phyloP scores from a whole-genome alignment of 495 filamentous ascomycete species.

The Glonium stellatum region DNA sequence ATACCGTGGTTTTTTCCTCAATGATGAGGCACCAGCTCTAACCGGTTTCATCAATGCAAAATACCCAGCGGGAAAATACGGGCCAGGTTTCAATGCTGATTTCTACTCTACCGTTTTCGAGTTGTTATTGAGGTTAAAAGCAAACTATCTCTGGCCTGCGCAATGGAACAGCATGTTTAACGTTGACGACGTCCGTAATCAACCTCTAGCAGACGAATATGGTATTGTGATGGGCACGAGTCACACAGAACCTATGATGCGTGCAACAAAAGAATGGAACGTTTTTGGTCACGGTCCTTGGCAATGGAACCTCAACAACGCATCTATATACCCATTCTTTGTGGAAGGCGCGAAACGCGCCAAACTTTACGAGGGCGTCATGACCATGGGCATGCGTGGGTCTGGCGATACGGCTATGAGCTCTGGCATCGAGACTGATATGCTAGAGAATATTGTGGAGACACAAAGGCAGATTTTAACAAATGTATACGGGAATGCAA shows the following conservation, averaged over 20 bases:
- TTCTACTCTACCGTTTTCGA: conserved; percentile 69
- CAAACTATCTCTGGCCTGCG: conserved; percentile 72
- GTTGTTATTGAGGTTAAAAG: conserved; percentile 58
- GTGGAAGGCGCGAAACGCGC: conserved; percentile 57
- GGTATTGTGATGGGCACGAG: conserved; percentile 65
- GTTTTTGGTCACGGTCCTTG: conserved; percentile 52
- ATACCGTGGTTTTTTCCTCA: conserved; percentile 73
- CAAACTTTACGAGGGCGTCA: conserved; percentile 56
- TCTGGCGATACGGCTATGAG: conserved; percentile 57
- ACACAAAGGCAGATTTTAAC: conserved; percentile 52
- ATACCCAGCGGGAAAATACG: conserved; percentile 45
- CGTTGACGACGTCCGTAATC: conserved; percentile 61
- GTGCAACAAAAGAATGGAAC: conserved; percentile 63
- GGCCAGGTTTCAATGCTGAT: conserved; percentile 52
- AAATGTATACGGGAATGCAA: conserved; percentile 49
- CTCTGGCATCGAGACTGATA: conserved; percentile 49
- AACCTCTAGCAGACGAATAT: conserved; percentile 62
- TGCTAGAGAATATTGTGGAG: conserved; percentile 53
- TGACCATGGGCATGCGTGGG: conserved; percentile 70
- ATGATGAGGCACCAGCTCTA: conserved; percentile 67
- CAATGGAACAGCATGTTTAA: conserved; percentile 65
- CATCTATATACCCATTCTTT: conserved; percentile 59
- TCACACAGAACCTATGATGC: conserved; percentile 69
- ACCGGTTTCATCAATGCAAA: conserved; percentile 61
- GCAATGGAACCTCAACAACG: conserved; percentile 61